Evolutionary conservation across 768 basidiomycete species (phyloP), one percentile per base, ranked within the genome.

Genomic region (Infundibulicybe gibba): DNA sequence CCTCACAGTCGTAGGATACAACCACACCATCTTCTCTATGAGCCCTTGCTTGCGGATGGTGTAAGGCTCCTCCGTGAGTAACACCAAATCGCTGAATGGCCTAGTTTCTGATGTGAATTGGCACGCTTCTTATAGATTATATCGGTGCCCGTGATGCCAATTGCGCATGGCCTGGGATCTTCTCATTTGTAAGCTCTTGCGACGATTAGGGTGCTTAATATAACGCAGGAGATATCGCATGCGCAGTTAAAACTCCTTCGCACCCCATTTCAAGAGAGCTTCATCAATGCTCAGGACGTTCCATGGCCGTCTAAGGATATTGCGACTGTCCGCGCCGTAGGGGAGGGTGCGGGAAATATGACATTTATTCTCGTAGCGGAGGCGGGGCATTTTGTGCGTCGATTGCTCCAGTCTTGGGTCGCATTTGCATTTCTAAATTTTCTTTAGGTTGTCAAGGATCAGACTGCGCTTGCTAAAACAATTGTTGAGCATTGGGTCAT

Each of bases 381-480:
- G 12, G 66, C 56, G 4, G 67, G 67, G 0, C 68, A 68, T 56
- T 60, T 66, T 32, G 65, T 69, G 47, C 43, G 62, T 53, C 1
- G 9, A 32, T 11, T 41, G 37, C 11, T 33, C 32, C 9, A 30
- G 6, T 31, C 16, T 38, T 31, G n/a, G 15, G 16, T 5, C 35
- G 3, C 35, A 10, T 38, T 30, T 13, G 21, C 20, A 35, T 31
- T 33, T 31, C 16, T 25, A 11, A 14, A 3, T 19, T 10, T 3
- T 19, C 2, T 20, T 9, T 20, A 57, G 58, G 47, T 52, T 16
- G 55, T 50, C 9, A 46, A 47, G 11, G 58, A 59, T 34, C 58
- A 59, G 42, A 55, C 58, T 0, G 35, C 30, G 12, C 45, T 57
- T 3, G 55, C 50, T 39, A 59, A 59, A 48, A 45, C 47, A 8